A percentile compares a stretch with the other conserved stretches of the same genome.
These are phyloP conservation scores for Solanum ossicruentum DNA, from an alignment of 257 asterid genomes.

Conservation along the genomic window DNA sequence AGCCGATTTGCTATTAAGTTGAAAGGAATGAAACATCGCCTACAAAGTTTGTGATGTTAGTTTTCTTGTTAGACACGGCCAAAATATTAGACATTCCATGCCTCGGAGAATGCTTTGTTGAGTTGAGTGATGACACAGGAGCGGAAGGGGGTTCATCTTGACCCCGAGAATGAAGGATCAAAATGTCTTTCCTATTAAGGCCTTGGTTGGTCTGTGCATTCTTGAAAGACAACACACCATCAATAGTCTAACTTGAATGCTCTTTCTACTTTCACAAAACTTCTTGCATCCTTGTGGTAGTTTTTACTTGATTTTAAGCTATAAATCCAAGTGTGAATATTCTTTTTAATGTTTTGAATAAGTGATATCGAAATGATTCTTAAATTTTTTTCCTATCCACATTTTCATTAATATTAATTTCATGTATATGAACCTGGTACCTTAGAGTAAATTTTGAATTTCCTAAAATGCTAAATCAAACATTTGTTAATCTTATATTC, in stretches of 20 bases:
- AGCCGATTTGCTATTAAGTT: neutral
- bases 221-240: neutral
- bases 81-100: neutral
- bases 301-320: too few species aligned
- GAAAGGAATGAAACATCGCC: neutral
- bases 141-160: neutral
- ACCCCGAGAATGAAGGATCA: neutral
- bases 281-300: neutral
- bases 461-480: too few species aligned
- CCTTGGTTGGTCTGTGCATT: neutral
- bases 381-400: neutral
- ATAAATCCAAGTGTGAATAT: neutral
- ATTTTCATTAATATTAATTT: neutral
- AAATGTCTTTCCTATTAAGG: neutral
- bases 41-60: neutral
- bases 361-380: neutral
- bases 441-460: too few species aligned
- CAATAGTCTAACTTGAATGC: neutral
- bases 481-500: too few species aligned
- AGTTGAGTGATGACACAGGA: neutral
- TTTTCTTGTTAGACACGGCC: neutral
- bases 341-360: neutral
- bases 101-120: neutral
- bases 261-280: neutral
- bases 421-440: too few species aligned